Percentiles rank a stretch among this genome's conserved stretches.
These are phyloP conservation scores for Diaporthe sp. DNA, from an alignment of 2,329 filamentous ascomycete genomes.

Conservation along the genomic window DNA sequence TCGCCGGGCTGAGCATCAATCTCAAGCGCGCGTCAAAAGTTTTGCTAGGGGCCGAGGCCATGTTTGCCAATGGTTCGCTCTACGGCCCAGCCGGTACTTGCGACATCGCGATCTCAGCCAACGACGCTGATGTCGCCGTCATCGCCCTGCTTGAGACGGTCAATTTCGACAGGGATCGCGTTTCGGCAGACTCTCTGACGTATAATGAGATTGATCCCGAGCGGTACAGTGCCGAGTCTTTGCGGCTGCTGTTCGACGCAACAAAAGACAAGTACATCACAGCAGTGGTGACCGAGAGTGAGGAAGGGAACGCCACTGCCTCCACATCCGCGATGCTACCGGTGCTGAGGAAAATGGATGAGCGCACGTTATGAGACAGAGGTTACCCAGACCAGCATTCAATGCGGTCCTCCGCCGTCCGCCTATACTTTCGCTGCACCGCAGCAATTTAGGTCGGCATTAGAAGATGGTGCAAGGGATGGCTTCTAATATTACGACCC, in stretches of 20 bases:
- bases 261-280: constrained; percentile 89
- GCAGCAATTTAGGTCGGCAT: background rate
- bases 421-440: background rate
- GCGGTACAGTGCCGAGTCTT: constrained; percentile 69
- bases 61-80: constrained; percentile 94
- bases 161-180: constrained; percentile 89
- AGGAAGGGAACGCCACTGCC: constrained; percentile 90
- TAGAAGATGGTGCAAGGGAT: background rate
- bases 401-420: background rate
- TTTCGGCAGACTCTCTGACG: constrained; percentile 91
- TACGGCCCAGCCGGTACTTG: constrained; percentile 91
- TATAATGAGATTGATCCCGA: constrained; percentile 90
- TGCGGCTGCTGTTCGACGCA: constrained; percentile 87
- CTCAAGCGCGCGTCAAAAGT: constrained; percentile 77
- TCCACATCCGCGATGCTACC: constrained; percentile 86
- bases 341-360: constrained; percentile 69
- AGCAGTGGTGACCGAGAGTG: constrained; percentile 91
- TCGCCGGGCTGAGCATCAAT: constrained; percentile 81
- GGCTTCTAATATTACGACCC: background rate
- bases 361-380: constrained; percentile 52
- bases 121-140: constrained; percentile 81
- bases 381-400: constrained; percentile 46
- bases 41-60: constrained; percentile 89
- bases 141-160: constrained; percentile 93
- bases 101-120: constrained; percentile 86